These are phyloP conservation scores for Polyporus tsugae DNA, from an alignment of 1,284 basidiomycete genomes.

Conservation along the genomic window DNA sequence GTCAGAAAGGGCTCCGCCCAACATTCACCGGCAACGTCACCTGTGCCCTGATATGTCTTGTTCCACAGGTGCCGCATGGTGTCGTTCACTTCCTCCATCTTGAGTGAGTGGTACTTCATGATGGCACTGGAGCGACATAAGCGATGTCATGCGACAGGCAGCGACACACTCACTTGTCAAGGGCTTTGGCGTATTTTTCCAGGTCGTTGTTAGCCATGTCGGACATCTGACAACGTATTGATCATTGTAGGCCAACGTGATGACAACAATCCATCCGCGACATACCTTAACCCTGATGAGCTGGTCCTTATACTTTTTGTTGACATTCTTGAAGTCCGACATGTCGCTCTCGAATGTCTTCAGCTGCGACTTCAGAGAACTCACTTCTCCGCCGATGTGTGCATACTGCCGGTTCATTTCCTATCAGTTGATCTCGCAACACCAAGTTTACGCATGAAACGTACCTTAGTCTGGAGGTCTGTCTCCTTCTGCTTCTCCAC, in stretches of 20 bases:
- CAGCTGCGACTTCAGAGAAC: conserved; percentile 76
- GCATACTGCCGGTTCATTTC: conserved; percentile 64
- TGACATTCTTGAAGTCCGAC: conserved; percentile 88
- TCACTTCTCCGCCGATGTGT: conserved; percentile 83
- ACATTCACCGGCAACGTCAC: conserved; percentile 50
- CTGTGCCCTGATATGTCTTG: conserved; percentile 98
- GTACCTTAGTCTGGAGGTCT: conserved; percentile 74
- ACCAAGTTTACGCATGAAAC: conserved; percentile 36
- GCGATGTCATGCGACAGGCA: not conserved
- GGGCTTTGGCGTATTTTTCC: conserved; percentile 96
- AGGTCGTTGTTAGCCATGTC: conserved; percentile 95
- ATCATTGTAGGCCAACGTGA: conserved; percentile 15
- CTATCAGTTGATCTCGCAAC: conserved; percentile 17
- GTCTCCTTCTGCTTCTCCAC: conserved; percentile 77
- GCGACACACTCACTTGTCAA: conserved; percentile 79
- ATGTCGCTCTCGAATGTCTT: conserved; percentile 78
- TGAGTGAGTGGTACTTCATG: conserved; percentile 98
- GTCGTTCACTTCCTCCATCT: conserved; percentile 99
- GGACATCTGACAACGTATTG: conserved; percentile 68
- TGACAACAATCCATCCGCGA: conserved; percentile 2
- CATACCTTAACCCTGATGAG: conserved; percentile 92
- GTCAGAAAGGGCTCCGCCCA: conserved; percentile 15
- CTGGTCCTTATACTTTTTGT: conserved; percentile 89
- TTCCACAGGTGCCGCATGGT: conserved; percentile 97
- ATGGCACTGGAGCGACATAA: conserved; percentile 75